Evolutionary conservation across 129 eudicot species (phyloP), one percentile per base, ranked within the genome.

Genomic region (Artemisia tridentata): DNA sequence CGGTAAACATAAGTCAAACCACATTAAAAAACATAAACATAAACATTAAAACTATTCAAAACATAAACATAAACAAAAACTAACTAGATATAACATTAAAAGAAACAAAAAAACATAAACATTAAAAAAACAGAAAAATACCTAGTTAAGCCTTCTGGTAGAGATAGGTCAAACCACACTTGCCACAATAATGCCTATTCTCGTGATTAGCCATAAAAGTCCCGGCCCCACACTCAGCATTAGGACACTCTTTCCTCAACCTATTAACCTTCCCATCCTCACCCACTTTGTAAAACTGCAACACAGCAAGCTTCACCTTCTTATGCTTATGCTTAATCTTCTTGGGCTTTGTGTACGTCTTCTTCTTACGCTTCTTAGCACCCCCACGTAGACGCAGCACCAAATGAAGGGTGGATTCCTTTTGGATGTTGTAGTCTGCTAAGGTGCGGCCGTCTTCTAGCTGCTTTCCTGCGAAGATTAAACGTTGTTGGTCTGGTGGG

Each of bases 401-500:
- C 31, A 82, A 66, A 25, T 85, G 90, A 65, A 85, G 86, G 12
- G 89, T 85, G 0, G 89, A 85, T 8, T 84, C 88, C 72, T 84
- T 84, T 63, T 84, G 86, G 83, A 81, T 84, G 86, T 84, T 84
- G 81, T 84, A 84, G 79, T 84, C 86, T 18, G 88, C 88, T 20
- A 84, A 79, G 43, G 88, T 84, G 6, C 88, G 25, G 59, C 88
- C 88, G 79, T 84, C 88, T 19, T 84, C 85, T 1, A 84, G 83
- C 76, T 84, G 88, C 48, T 84, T 84, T 65, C 88, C 88, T 86
- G 91, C 95, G 84, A 88, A 88, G 79, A 88, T 85, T 60, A 88
- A 84, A 0, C 95, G 84, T 10, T 88, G 91, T 57, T 88, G 95
- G 81, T 88, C 91, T 43, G 95, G 91, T 4, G 95, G 95, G 61